Base-by-base conservation (phyloP, 768 basidiomycete species). In the Suillus ampliporus region DNA sequence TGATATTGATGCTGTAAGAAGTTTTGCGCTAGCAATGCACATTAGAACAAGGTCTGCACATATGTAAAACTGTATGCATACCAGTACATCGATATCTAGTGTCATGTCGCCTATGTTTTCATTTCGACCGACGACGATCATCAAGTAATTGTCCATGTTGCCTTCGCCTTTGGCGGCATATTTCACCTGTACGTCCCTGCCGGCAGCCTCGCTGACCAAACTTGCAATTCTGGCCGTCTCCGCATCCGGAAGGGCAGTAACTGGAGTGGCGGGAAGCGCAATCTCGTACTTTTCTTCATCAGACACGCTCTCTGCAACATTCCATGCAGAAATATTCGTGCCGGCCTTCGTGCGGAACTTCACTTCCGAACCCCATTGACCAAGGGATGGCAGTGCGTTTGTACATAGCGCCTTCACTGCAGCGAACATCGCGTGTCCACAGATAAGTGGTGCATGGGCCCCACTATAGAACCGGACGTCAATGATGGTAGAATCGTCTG, bases 361-460 rank as follows among this genome's bases (percentile, higher is more conserved):
- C 53, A 82, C 51, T 2, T 72, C 65, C 1, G 65, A 72, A 7
- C 62, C 13, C 53, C 54, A 1, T n/a, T 13, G 19, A 75, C 65
- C 28, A 70, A 69, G 50, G 81, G 54, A 52, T 35, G 58, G 62
- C 48, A 68, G 40, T 21, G 43, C 10, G 21, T 65, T 47, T 2
- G 46, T 26, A 54, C 61, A 81, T 14, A 86, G 67, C 3, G 75
- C 77, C 58, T 78, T 74, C 1, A 80, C 77, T 26, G 82, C 76
- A 2, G 82, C 84, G 13, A 86, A 65, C 3, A 78, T 77, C 6
- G 72, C 83, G 65, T 84, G 82, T 34, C 81, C 81, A 59, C 83
- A 84, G 13, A 83, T 53, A 3, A 74, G 70, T 1, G 74, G 53
- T 57, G 80, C 79, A 1, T 43, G n/a, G 2, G 69, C 68, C 2